Percentiles rank a stretch among this genome's conserved stretches.
These are phyloP conservation scores for Hydrangea macrophylla DNA, from an alignment of 148 eudicot genomes.

Conservation along the genomic window DNA sequence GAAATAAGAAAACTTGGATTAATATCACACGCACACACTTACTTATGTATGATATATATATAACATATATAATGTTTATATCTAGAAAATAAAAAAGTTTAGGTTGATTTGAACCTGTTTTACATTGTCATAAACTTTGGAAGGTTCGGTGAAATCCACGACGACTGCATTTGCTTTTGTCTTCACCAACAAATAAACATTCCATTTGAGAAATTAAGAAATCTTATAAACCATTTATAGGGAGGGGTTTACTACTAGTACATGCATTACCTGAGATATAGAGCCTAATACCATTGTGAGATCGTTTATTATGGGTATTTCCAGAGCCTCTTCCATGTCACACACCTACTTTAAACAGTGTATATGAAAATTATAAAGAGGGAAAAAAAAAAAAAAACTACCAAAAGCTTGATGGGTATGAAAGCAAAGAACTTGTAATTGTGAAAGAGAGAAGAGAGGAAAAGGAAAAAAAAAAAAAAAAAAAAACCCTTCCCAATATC, in stretches of 20 bases:
- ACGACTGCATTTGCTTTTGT: constrained; percentile 64
- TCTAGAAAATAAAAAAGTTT: background rate
- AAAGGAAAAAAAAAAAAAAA: background rate
- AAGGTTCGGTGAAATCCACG: constrained; percentile 85
- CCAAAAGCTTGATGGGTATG: background rate
- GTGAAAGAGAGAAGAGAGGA: background rate
- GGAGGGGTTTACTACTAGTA: background rate
- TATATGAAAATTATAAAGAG: constrained; percentile 2
- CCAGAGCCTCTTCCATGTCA: constrained; percentile 87
- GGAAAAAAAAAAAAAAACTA: no score
- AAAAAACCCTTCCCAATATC: constrained; percentile 71
- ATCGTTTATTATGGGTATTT: constrained; percentile 81
- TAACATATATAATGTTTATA: background rate
- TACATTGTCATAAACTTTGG: constrained; percentile 82
- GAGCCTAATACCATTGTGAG: constrained; percentile 93
- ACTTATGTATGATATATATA: no score
- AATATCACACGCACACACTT: no score
- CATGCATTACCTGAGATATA: constrained; percentile 86
- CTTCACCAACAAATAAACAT: constrained; percentile 24
- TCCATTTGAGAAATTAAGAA: background rate
- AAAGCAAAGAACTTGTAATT: background rate
- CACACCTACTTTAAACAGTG: constrained; percentile 47
- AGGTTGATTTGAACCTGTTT: constrained; percentile 58
- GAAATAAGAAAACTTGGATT: background rate
- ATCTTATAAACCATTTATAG: background rate